Conservation (phyloP, 148 eudicot genomes). For the Rhododendron mucronatum region DNA sequence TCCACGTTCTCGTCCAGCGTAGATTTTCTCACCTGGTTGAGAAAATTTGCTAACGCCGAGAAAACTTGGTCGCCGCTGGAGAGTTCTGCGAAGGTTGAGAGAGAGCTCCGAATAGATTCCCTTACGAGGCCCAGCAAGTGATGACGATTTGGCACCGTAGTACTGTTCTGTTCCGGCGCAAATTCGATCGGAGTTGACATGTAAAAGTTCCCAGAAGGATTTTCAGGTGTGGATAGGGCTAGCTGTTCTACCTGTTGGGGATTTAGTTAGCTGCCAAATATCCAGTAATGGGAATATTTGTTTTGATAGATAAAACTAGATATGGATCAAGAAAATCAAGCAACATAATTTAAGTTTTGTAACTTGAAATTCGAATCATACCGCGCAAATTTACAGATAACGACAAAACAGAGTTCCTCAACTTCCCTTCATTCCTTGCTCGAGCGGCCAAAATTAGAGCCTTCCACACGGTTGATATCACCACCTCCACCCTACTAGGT, state of each 20-base stretch:
- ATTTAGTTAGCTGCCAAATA: neutral
- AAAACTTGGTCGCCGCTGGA: neutral
- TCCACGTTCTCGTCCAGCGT: neutral
- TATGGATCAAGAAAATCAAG: too few relatives aligned
- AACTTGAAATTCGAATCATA: neutral
- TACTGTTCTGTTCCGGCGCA: too few relatives aligned
- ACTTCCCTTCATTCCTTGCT: neutral
- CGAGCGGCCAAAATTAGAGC: neutral
- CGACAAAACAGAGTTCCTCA: neutral
- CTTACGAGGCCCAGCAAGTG: neutral
- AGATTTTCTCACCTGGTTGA: neutral
- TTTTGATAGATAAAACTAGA: too few relatives aligned
- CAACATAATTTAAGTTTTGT: too few relatives aligned
- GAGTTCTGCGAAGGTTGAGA: neutral
- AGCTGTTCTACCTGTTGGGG: neutral
- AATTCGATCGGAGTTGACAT: neutral
- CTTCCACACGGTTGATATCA: neutral
- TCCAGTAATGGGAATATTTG: too few relatives aligned
- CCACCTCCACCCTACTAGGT: neutral
- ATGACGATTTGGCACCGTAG: neutral
- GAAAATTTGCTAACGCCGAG: neutral
- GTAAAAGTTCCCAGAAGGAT: neutral
- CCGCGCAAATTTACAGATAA: neutral
- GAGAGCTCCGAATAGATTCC: neutral
- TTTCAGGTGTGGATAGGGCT: neutral